Evolutionary conservation across 352 stramenopile genomes (phyloP), one percentile per base, ranked within the genome.

Genomic region (Albugo candida): DNA sequence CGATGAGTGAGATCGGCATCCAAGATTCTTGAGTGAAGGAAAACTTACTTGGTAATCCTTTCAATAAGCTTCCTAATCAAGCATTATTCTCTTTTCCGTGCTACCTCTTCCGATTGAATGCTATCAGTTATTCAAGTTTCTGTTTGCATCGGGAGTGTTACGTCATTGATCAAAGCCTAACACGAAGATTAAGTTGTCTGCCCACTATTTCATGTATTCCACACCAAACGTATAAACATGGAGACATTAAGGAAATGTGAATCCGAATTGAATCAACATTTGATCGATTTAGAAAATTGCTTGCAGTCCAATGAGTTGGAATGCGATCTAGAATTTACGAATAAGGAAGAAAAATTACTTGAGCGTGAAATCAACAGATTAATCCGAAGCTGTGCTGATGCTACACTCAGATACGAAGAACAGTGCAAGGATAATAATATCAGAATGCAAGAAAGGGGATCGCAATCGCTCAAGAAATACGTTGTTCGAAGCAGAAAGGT

Each of bases 301-400:
- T 41, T 82, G 2, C 59, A 70, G 21, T 47, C 47, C 0, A 47
- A 50, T 0, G 52, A 51, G 12, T 38, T 45, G 2, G n/a, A 19
- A 10, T 18, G 13, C 20, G 41, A 48, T 36, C 48, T 82, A 14
- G 53, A 39, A 11, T 87, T 77, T 49, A 75, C 67, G 0, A 50
- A 45, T 3, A 62, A 69, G 21, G 75, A 87, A 43, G 75, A 87
- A 54, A 65, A 73, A 51, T 47, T 45, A 19, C 52, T 83, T 6
- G 70, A 83, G 48, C 66, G 78, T 43, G 63, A 65, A 31, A 58
- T 84, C 42, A 73, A 57, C 49, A 69, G 64, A 14, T 59, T 58
- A 12, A 59, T 81, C 27, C 42, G 52, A 17, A 41, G 56, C 35
- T 66, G 67, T 37, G 53, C 60, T 39, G 54, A 56, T 14, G 64